Evolutionary conservation across 2,329 filamentous ascomycete species (phyloP).

Genomic region (Paecilomyces formosus): DNA sequence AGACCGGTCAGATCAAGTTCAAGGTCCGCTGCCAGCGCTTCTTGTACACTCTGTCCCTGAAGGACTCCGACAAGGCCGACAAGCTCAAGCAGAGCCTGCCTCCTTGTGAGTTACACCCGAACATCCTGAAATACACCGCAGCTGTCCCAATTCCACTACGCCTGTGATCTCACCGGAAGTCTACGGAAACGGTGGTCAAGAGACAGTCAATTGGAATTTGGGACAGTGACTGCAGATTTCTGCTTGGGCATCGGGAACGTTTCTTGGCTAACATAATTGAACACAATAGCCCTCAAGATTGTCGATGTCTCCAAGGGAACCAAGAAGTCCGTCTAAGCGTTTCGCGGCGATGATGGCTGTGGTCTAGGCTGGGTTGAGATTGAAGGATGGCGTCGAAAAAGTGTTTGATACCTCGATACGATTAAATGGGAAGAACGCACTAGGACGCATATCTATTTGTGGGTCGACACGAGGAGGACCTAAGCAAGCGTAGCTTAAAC

Average conservation of each 20-base stretch:
- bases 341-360: slow-evolving; percentile 14
- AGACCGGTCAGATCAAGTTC: slow-evolving; percentile 95
- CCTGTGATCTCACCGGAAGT: not conserved
- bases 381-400: slow-evolving; percentile 17
- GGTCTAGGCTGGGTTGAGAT: slow-evolving; percentile 14
- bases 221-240: not conserved
- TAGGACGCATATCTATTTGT: slow-evolving; percentile 14
- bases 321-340: slow-evolving; percentile 38
- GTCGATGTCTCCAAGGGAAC: slow-evolving; percentile 38
- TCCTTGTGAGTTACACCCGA: slow-evolving; percentile 64
- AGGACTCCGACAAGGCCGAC: slow-evolving; percentile 98
- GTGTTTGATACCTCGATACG: slow-evolving; percentile 19
- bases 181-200: not conserved
- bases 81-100: slow-evolving; percentile 99
- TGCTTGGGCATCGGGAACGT: not conserved
- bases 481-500: not conserved
- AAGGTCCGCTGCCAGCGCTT: slow-evolving; percentile 98
- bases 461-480: slow-evolving; percentile 22
- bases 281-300: slow-evolving; percentile 34
- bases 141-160: not conserved
- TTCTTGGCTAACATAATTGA: not conserved
- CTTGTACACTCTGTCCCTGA: slow-evolving; percentile 97
- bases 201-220: not conserved
- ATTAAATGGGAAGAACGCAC: slow-evolving; percentile 18
- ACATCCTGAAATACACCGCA: not conserved